Conservation (phyloP, 2,329 filamentous ascomycete species). For the Pseudonectria buxi region DNA sequence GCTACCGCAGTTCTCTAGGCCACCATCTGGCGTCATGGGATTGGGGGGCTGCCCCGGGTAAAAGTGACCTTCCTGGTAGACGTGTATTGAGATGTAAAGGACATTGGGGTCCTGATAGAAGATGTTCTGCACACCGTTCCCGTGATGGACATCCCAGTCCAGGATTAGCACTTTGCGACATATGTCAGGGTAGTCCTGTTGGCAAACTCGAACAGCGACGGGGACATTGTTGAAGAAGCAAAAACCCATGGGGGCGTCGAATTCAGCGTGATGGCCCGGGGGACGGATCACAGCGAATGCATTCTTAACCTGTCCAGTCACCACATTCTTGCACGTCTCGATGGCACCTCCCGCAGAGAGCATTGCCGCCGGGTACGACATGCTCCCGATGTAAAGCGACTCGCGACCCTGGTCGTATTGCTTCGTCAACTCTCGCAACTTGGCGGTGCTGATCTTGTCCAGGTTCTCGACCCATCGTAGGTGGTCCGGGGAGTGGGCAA, state of each 20-base stretch:
- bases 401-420: conserved; percentile 58
- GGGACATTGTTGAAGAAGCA: conserved; percentile 98
- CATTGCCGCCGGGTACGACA: conserved; percentile 73
- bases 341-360: conserved; percentile 90
- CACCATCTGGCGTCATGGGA: conserved; percentile 51
- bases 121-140: conserved; percentile 93
- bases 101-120: conserved; percentile 94
- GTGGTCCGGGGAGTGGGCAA: conserved; percentile 72
- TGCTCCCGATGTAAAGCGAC: conserved; percentile 75
- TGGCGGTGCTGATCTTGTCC: conserved; percentile 47
- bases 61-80: conserved; percentile 75
- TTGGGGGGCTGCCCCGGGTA: conserved; percentile 67
- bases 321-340: conserved; percentile 89
- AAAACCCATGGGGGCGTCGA: conserved; percentile 80
- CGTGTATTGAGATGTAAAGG: conserved; percentile 90
- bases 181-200: conserved; percentile 67
- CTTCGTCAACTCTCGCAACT: conserved; percentile 62
- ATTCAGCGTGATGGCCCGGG: conserved; percentile 91
- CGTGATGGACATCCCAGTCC: conserved; percentile 79
- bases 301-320: conserved; percentile 78
- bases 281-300: conserved; percentile 92
- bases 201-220: conserved; percentile 83
- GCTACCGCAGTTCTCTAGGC: conserved; percentile 52
- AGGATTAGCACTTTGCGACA: conserved; percentile 89
- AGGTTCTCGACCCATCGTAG: conserved; percentile 67